Evolutionary conservation across 208 protist species (phyloP).

Genomic region (Trypanosoma avium): DNA sequence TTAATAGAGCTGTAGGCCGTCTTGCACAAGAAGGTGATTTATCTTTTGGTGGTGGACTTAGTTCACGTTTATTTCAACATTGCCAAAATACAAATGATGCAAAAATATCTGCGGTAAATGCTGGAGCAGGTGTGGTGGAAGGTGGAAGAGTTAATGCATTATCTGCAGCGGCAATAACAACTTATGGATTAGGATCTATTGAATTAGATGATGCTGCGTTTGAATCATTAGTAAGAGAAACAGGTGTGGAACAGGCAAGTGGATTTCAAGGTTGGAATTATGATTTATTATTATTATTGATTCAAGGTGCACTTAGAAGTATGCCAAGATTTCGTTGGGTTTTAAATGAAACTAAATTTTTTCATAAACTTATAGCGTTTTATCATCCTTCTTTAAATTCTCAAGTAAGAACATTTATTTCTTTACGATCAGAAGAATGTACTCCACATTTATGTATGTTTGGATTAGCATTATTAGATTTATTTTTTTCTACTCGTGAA

Average conservation of each 20-base stretch:
- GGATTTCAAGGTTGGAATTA: conserved; percentile 59
- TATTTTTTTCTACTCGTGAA: conserved; percentile 72
- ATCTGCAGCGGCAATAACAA: conserved; percentile 6
- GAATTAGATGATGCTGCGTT: conserved; percentile 72
- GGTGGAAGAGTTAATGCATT: conserved; percentile 4
- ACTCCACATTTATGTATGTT: conserved; percentile 62
- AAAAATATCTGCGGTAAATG: not conserved
- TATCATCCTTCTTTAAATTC: conserved; percentile 46
- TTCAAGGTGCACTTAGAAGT: conserved; percentile 72
- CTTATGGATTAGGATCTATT: conserved; percentile 29
- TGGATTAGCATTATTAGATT: conserved; percentile 71
- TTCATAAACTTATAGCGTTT: conserved; percentile 70
- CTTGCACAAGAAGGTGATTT: conserved; percentile 56
- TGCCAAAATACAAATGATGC: conserved; percentile 26
- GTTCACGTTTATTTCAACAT: conserved; percentile 56
- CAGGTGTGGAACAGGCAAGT: conserved; percentile 45
- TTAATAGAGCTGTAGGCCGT: conserved; percentile 73
- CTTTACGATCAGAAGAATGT: conserved; percentile 37
- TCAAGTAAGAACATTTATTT: conserved; percentile 50
- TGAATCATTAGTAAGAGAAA: conserved; percentile 45
- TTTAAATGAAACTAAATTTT: conserved; percentile 38
- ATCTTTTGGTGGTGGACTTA: conserved; percentile 58
- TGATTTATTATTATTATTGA: conserved; percentile 68
- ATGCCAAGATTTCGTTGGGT: conserved; percentile 43
- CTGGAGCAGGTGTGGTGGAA: conserved; percentile 4